Conservation (phyloP, 441 rosid genomes). For the Bocquillonia castaneifolia region DNA sequence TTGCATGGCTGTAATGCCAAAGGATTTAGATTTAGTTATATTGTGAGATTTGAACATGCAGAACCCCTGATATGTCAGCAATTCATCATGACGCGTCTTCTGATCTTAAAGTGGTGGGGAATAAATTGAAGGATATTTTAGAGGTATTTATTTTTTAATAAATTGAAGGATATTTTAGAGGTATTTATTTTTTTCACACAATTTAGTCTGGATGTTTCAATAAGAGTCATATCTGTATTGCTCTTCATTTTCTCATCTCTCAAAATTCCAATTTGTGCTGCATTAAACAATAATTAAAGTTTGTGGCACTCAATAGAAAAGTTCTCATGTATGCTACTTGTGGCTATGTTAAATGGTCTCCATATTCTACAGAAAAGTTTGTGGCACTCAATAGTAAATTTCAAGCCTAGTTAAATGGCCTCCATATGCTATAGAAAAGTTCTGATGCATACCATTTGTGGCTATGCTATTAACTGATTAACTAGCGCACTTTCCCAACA, state of each 20-base stretch:
- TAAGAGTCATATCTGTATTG: background rate
- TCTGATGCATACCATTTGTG: no score
- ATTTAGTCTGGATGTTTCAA: background rate
- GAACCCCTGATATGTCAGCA: slow-evolving; percentile 72
- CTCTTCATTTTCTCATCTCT: background rate
- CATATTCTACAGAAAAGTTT: no score
- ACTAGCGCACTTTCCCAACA: no score
- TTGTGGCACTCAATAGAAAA: background rate
- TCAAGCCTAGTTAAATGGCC: no score
- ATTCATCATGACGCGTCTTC: slow-evolving; percentile 67
- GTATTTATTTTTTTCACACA: slow-evolving; percentile 29
- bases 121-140: slow-evolving; percentile 43
- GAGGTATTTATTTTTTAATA: slow-evolving; percentile 42
- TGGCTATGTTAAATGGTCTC: background rate
- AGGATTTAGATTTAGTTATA: slow-evolving; percentile 7
- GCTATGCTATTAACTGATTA: no score
- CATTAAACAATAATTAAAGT: background rate
- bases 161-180: slow-evolving; percentile 53
- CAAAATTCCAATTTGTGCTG: background rate
- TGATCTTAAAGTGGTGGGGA: slow-evolving; percentile 54
- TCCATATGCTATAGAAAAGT: no score
- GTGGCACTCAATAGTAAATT: no score
- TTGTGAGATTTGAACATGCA: slow-evolving; percentile 30
- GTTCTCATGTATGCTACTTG: background rate
- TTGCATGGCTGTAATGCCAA: background rate